Evolutionary conservation across 208 protist species (phyloP).

Genomic region (Angomonas ambiguus): DNA sequence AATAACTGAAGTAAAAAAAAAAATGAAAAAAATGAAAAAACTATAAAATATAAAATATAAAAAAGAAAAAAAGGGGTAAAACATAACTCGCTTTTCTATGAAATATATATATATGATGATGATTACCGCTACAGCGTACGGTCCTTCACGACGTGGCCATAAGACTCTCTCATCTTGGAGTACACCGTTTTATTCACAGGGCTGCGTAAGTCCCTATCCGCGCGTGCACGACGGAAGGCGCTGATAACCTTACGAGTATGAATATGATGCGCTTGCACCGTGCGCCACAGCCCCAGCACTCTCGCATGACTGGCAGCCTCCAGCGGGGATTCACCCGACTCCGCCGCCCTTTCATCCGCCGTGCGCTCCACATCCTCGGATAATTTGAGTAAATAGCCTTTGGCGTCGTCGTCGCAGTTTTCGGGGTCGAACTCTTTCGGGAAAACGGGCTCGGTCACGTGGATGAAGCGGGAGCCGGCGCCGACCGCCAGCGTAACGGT

Average conservation of each 20-base stretch:
- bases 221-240: conserved; percentile 46
- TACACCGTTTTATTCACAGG: neutral
- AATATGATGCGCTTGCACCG: conserved; percentile 60
- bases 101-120: too few species aligned
- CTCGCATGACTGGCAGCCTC: conserved; percentile 34
- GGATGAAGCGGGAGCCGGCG: conserved; percentile 41
- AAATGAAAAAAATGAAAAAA: conserved; percentile 8
- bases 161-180: neutral
- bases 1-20: neutral
- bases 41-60: neutral
- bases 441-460: conserved; percentile 30
- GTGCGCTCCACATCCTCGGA: conserved; percentile 30
- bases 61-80: neutral
- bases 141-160: neutral
- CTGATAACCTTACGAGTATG: conserved; percentile 37
- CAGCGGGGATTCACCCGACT: conserved; percentile 34
- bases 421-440: conserved; percentile 21
- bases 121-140: too few species aligned
- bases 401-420: conserved; percentile 40
- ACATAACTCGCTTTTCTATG: neutral
- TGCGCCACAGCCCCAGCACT: conserved; percentile 53
- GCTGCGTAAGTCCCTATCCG: conserved; percentile 15
- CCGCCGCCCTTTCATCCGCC: conserved; percentile 28
- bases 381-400: conserved; percentile 47
- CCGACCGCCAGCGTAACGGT: conserved; percentile 29